Conservation (phyloP, 495 filamentous ascomycete species). For the Aspergillus mulundensis region DNA sequence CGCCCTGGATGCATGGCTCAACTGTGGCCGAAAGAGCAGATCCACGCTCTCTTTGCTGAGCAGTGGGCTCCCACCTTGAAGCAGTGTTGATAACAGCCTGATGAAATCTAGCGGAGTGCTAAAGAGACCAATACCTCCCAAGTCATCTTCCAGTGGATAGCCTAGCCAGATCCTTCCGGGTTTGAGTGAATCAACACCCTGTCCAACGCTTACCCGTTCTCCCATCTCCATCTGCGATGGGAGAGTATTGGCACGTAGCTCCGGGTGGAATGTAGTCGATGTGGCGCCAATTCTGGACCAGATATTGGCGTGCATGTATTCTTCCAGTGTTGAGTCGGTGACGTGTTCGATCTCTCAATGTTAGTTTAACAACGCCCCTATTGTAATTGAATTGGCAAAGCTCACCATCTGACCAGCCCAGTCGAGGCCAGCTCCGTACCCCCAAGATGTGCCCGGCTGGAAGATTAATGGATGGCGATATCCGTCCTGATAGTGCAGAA, state of each 20-base stretch:
- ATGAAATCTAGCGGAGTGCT: slow-evolving; percentile 20
- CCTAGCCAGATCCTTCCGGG: no score
- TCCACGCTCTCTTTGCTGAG: slow-evolving; percentile 7
- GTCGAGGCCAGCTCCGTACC: slow-evolving; percentile 41
- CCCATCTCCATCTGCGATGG: background rate
- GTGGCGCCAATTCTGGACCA: slow-evolving; percentile 28
- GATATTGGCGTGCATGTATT: slow-evolving; percentile 43
- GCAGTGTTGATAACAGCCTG: slow-evolving; percentile 14
- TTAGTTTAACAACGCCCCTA: no score
- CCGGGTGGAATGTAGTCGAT: slow-evolving; percentile 18
- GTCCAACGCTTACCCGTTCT: background rate
- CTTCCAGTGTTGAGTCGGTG: slow-evolving; percentile 31
- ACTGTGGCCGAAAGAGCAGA: slow-evolving; percentile 15
- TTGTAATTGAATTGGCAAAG: no score
- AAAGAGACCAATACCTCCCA: slow-evolving; percentile 51
- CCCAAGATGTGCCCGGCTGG: slow-evolving; percentile 44
- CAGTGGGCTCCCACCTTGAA: background rate
- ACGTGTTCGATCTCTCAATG: slow-evolving; percentile 22
- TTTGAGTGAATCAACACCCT: no score
- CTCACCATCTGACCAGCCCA: slow-evolving; percentile 42
- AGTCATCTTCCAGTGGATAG: slow-evolving; percentile 21
- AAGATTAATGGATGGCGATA: slow-evolving; percentile 34
- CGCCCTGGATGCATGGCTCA: no score
- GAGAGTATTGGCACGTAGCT: background rate
- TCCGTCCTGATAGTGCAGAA: slow-evolving; percentile 13